phyloP scores from a whole-genome alignment of 2,329 filamentous ascomycete genomes.

The Scedosporium boydii region DNA sequence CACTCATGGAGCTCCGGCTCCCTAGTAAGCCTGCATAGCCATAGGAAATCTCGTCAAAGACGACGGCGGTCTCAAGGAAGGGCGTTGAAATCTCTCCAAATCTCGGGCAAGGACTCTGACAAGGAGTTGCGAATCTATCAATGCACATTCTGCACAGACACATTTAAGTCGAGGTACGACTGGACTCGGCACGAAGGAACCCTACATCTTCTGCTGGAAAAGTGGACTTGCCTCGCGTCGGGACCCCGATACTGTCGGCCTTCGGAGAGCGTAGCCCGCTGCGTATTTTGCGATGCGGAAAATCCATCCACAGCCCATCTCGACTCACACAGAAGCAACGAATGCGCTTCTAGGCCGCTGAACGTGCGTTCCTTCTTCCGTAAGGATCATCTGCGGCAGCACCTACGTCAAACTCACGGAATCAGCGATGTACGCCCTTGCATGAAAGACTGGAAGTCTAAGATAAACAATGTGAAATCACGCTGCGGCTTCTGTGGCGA shows the following conservation, averaged over 20 bases:
- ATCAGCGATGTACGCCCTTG: conserved; percentile 31
- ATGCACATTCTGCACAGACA: conserved; percentile 37
- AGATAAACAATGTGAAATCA: conserved; percentile 17
- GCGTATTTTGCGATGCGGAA: conserved; percentile 26
- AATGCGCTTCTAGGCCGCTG: conserved; percentile 39
- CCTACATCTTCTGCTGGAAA: conserved; percentile 33
- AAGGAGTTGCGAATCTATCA: conserved; percentile 19
- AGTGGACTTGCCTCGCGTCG: conserved; percentile 32
- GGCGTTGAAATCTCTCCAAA: not conserved
- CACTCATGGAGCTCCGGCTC: conserved; percentile 20
- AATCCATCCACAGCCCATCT: conserved; percentile 23
- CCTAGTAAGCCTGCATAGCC: conserved; percentile 9
- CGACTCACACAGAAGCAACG: conserved; percentile 25
- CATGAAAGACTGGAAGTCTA: conserved; percentile 30
- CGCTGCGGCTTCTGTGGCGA: conserved; percentile 28
- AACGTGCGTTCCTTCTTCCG: conserved; percentile 33
- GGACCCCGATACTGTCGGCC: conserved; percentile 28
- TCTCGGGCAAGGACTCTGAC: not conserved
- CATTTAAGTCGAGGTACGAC: conserved; percentile 33
- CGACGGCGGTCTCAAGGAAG: not conserved
- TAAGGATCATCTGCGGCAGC: conserved; percentile 34
- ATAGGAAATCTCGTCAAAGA: not conserved
- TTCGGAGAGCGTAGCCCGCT: conserved; percentile 26
- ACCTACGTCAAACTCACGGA: conserved; percentile 30
- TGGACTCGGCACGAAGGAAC: conserved; percentile 42